Base-by-base conservation (phyloP, 164 flowering plant species). In the Platanus orientalis region DNA sequence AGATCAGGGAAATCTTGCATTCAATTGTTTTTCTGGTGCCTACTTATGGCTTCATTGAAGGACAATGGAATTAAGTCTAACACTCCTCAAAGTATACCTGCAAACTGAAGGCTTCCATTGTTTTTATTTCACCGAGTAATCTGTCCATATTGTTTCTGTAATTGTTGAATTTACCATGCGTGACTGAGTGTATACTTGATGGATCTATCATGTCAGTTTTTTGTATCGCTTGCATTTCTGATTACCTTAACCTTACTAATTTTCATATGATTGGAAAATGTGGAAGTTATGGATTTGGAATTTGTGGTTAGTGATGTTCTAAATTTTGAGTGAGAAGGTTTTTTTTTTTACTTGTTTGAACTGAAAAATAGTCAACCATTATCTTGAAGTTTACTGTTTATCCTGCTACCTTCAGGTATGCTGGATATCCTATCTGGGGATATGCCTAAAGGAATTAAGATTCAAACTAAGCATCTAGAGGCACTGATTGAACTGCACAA, bases 351-450 rank as follows among this genome's bases (percentile, higher is more conserved):
- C 29, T 6, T 52, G 24, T 45, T 62, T 69, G 6, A 62, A 29
- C 60, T 50, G 61, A 51, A 16, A 26, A 61, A 14, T 63, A 25
- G 23, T 39, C 58, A 36, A 34, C 39, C 40, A 25, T 67, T 65
- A 51, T 24, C 40, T 11, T 26, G 54, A 60, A 51, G 7, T 44
- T 64, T 32, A 53, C 6, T 54, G 29, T 71, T 58, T 47, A 34
- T 73, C 20, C 64, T 44, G n/a, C n/a, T n/a, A n/a, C 58, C 64
- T 68, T 63, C 85, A 95, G 99, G 99, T 62, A 66, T 90, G 67
- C 64, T 95, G 65, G 99, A 95, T 74, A 78, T 92, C 67, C 72
- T 88, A 70, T 85, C 96, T 69, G 96, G 97, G 54, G 98, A 90
- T 74, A 76, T 84, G 80, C 81, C 90, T 19, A 92, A 95, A 76